Base-by-base conservation (phyloP, 202 grass and related monocot species). In the Zizania palustris region DNA sequence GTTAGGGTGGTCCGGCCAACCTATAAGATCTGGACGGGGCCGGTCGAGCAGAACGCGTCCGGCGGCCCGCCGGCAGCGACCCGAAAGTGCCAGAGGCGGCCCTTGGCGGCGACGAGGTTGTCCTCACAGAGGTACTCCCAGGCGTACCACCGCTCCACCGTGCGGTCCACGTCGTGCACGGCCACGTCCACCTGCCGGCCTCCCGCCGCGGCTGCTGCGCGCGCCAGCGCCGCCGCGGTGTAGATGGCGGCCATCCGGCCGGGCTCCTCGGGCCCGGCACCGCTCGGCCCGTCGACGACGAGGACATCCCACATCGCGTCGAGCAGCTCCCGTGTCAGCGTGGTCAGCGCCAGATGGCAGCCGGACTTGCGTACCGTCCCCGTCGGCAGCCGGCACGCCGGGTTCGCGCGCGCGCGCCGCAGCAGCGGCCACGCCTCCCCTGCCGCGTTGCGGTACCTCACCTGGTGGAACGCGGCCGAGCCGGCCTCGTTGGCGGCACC, bases 101-200 rank as follows among this genome's bases (percentile, higher is more conserved):
- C 89, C 21, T 89, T 86, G 6, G 85, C 67, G 19, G 82, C 86
- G 13, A 88, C 86, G 46, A 90, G 77, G 39, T 88, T 82, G 55
- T 97, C 90, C 41, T 87, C 49, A 65, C 95, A 97, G 16, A 97
- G 81, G 81, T 92, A 97, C 85, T 97, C 95, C 89, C 80, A 80
- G 1, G 89, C 86, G 55, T 84, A 97, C 82, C 77, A 83, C 40
- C 72, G 85, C 82, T 94, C 95, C 3, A 97, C 67, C 36, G 76
- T 93, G 9, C 95, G 86, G 79, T 97, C 13, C 16, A 97, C 74
- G 56, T 97, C 86, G 63, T 97, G 91, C 76, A 97, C 82, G 45
- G 80, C 86, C 7, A 97, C 85, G 55, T 97, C 91, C 1, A 92
- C 92, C 11, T 61, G 60, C 2, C 34, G 79, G 20, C 62, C 63